Evolutionary conservation across 345 rosid species (phyloP).

Genomic region (Luvunga scandens): DNA sequence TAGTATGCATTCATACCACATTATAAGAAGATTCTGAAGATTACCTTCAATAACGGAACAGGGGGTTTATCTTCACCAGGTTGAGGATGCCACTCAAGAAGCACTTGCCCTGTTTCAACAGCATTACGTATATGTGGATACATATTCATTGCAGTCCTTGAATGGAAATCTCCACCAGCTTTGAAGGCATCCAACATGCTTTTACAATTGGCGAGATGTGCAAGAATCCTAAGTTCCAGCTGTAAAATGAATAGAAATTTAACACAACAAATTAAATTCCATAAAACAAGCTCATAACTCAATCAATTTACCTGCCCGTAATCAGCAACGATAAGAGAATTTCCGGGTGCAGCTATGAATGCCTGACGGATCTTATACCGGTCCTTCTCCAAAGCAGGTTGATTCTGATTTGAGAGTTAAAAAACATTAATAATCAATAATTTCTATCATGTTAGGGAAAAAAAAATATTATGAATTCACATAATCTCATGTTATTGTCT

Average conservation of each 20-base stretch:
- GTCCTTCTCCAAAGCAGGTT: constrained; percentile 98
- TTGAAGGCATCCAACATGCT: constrained; percentile 97
- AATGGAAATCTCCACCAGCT: constrained; percentile 99
- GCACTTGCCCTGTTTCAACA: constrained; percentile 58
- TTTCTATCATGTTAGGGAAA: not conserved
- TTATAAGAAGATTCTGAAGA: not conserved
- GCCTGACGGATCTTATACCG: constrained; percentile 97
- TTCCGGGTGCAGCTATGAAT: constrained; percentile 89
- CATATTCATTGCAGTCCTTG: constrained; percentile 99
- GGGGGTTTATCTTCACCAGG: constrained; percentile 93
- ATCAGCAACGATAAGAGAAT: constrained; percentile 94
- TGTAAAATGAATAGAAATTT: constrained; percentile 35
- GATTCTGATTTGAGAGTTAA: constrained; percentile 53
- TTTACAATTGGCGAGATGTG: constrained; percentile 86
- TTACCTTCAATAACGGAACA: constrained; percentile 87
- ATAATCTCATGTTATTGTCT: not conserved
- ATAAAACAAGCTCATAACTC: constrained; percentile 6
- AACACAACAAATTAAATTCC: constrained; percentile 17
- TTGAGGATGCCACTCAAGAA: constrained; percentile 98
- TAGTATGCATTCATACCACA: not conserved
- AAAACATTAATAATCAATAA: not conserved
- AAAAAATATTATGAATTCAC: not conserved
- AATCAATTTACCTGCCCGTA: constrained; percentile 81
- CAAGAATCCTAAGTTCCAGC: constrained; percentile 97
- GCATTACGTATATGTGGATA: constrained; percentile 87